Evolutionary conservation across 169 alveolate species (phyloP).

Genomic region (Eimeria praecox): DNA sequence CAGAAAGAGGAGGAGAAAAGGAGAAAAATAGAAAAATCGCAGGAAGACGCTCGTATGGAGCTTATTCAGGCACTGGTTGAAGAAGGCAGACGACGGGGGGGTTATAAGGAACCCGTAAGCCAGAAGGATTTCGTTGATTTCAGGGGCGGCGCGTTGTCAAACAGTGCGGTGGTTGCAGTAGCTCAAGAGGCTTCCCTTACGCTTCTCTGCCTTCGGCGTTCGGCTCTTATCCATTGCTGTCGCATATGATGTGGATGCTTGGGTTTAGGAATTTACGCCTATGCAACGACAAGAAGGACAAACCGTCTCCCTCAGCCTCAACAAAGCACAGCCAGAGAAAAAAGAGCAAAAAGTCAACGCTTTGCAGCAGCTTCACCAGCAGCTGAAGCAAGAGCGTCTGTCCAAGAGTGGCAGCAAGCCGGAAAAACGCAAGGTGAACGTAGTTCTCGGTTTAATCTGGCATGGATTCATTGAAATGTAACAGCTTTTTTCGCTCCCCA

Average conservation of each 20-base stretch:
- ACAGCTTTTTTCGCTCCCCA: neutral
- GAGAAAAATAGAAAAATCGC: conserved; percentile 71
- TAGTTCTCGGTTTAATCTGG: neutral
- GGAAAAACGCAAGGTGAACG: conserved; percentile 50
- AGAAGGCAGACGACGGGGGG: conserved; percentile 73
- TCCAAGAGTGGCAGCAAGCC: conserved; percentile 16
- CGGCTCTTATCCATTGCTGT: neutral
- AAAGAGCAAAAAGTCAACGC: conserved; percentile 35
- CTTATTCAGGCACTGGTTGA: conserved; percentile 77
- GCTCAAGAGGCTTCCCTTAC: neutral
- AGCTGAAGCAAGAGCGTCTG: conserved; percentile 57
- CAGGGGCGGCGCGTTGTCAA: neutral
- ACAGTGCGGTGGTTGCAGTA: neutral
- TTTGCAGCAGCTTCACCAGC: conserved; percentile 24
- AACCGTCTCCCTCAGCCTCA: conserved; percentile 4
- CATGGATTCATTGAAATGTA: neutral
- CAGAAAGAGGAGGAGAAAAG: conserved; percentile 74
- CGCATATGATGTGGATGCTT: neutral
- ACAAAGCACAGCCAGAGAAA: neutral
- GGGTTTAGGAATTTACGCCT: conserved; percentile 34
- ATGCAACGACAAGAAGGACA: conserved; percentile 54
- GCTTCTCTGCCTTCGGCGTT: neutral
- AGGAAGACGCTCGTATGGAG: conserved; percentile 78
- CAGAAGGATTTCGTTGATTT: neutral
- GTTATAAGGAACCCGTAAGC: conserved; percentile 55